Evolutionary conservation across 1,284 basidiomycete species (phyloP).

Genomic region (Bjerkandera adusta): DNA sequence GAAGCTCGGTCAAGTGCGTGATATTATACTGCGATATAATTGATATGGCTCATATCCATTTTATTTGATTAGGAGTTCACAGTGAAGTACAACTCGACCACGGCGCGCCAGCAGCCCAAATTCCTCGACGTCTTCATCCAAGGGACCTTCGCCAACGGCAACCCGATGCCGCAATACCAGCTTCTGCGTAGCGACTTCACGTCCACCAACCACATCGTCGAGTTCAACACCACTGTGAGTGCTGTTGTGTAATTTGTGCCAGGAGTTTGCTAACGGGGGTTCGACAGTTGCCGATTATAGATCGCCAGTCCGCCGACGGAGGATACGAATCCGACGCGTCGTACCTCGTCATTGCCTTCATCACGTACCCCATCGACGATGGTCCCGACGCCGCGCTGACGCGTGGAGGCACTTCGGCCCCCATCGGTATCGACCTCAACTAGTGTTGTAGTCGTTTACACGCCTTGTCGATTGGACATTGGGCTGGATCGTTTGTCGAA

Average conservation of each 20-base stretch:
- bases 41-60: no score
- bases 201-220: background rate
- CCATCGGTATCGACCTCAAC: no score
- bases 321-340: conserved; percentile 1
- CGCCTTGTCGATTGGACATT: no score
- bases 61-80: conserved; percentile 5
- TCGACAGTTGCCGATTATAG: background rate
- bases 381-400: background rate
- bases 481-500: no score
- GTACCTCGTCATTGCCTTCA: conserved; percentile 7
- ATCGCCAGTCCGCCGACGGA: background rate
- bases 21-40: no score
- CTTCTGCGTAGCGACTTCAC: conserved; percentile 4
- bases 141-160: conserved; percentile 1
- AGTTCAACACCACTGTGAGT: conserved; percentile 7
- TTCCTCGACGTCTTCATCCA: conserved; percentile 9
- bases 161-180: conserved; percentile 1
- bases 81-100: conserved; percentile 9
- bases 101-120: conserved; percentile 5
- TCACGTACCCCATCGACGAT: conserved; percentile 7
- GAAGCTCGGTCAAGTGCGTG: conserved; percentile 2
- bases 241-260: no score
- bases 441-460: no score
- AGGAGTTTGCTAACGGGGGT: background rate
- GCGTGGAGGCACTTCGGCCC: background rate